Base-by-base conservation (phyloP, 106 monocot genomes). In the Amphibolis antarctica region DNA sequence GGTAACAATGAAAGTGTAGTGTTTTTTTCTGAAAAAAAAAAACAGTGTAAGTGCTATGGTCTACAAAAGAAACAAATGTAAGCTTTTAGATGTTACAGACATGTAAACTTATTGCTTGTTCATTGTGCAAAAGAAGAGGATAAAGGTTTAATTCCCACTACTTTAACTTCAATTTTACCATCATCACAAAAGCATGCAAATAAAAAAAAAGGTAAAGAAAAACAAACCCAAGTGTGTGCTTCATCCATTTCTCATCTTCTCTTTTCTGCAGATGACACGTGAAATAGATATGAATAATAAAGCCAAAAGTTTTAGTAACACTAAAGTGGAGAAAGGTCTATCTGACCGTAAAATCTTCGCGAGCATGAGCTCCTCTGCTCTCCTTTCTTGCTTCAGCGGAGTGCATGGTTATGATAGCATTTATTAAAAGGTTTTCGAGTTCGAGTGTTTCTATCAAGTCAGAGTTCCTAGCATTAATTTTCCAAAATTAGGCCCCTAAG, bases 321-420 rank as follows among this genome's bases (percentile, higher is more conserved):
- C 17, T 4, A 44, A 61, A 21, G 18, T 61, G 20, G 21, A 44
- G 10, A 43, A 5, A 4, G 12, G 12, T 14, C 47, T 57, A 77
- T 64, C 84, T 78, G 17, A 91, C 96, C 50, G 82, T 74, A 65
- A 90, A 98, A 73, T 98, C 96, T 85, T 90, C 96, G 63, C 84
- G 86, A 58, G 96, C 90, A 85, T 98, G 96, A 53, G 96, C 96
- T 67, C 96, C 96, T 87, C 96, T 81, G 61, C 96, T 98, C 67
- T 98, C 96, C 77, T 98, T 98, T 57, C 96, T 78, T 73, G 96
- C 96, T 56, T 98, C 96, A 47, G 96, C 96, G 55, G 96, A 98
- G 45, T 98, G 86, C 96, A 98, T 98, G 19, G 96, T 98, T 60
- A 98, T 80, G 46, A 71, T 76, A 30, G 90, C 96, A 87, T 98